Evolutionary conservation across 306 rosid genomes (phyloP).

Genomic region (Quercus suber): DNA sequence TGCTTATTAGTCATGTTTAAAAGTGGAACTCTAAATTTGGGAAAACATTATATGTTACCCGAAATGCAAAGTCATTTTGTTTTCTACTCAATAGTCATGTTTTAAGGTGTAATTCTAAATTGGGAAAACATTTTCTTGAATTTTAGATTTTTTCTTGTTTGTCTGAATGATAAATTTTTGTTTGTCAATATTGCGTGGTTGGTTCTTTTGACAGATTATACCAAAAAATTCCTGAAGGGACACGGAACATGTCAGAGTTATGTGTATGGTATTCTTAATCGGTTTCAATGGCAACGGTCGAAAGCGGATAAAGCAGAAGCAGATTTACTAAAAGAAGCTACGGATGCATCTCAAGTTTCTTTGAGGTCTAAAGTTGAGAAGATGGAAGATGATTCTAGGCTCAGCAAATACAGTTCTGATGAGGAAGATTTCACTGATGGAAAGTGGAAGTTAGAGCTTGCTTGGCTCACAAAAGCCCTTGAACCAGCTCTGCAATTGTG

Average conservation of each 20-base stretch:
- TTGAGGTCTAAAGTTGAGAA: slow-evolving; percentile 36
- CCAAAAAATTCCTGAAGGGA: slow-evolving; percentile 30
- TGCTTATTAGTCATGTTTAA: background rate
- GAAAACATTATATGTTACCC: too few species aligned
- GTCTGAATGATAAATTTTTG: slow-evolving; percentile 4
- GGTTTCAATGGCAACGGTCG: slow-evolving; percentile 51
- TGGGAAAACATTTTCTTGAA: background rate
- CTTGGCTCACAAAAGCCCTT: slow-evolving; percentile 84
- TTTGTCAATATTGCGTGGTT: background rate
- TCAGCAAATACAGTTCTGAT: slow-evolving; percentile 39
- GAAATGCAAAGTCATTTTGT: too few species aligned
- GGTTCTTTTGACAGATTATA: slow-evolving; percentile 36
- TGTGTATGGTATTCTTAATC: slow-evolving; percentile 36
- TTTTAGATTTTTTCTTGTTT: background rate
- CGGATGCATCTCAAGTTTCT: slow-evolving; percentile 32
- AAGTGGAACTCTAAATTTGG: background rate
- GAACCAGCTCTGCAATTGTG: slow-evolving; percentile 88
- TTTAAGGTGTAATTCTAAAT: too few species aligned
- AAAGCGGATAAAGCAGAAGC: slow-evolving; percentile 48
- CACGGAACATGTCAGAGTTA: slow-evolving; percentile 42
- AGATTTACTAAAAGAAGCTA: slow-evolving; percentile 28
- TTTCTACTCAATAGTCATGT: too few species aligned
- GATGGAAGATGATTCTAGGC: slow-evolving; percentile 22
- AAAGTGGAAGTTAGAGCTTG: slow-evolving; percentile 70
- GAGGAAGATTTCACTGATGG: slow-evolving; percentile 54